Evolutionary conservation across 192 early-diverging fungal species (phyloP), one percentile per base, ranked within the genome.

Genomic region (Backusella parvicylindrica): DNA sequence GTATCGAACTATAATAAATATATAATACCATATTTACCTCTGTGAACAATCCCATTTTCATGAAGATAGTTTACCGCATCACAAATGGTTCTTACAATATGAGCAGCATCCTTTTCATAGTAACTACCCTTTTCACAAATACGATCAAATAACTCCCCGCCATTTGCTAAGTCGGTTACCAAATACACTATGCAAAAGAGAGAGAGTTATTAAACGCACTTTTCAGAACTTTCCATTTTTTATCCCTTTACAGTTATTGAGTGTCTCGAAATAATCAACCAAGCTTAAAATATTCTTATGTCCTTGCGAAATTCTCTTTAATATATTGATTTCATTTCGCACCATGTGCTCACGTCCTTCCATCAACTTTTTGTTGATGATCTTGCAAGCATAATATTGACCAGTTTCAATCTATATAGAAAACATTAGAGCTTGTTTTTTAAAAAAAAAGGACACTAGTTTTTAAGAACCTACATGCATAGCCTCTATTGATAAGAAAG

Each of bases 141-240:
- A 49, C 93, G 86, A 74, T 98, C 93, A 80, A 98, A 98, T 32
- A 99, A 83, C 81, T 99, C 98, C 33, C 97, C 97, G 35, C 98
- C 98, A 3, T 86, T 87, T 30, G 90, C 92, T 49, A 92, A 81
- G 75, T 94, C 94, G 13, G 89, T 93, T n/a, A 95, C 88, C 41
- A 95, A 74, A 72, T 95, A 95, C 40, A 92, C 88, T 90, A 65
- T 15, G 21, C 35, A 28, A 38, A 12, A 68, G 7, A 68, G 18
- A 23, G 3, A 31, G 15, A n/a, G n/a, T n/a, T n/a, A n/a, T n/a
- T n/a, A n/a, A n/a, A n/a, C n/a, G n/a, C n/a, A n/a, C n/a, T n/a
- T n/a, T n/a, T n/a, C n/a, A n/a, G n/a, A n/a, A n/a, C n/a, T n/a
- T n/a, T n/a, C n/a, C n/a, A n/a, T n/a, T n/a, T n/a, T n/a, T n/a